Evolutionary conservation across 2,329 filamentous ascomycete genomes (phyloP).

Genomic region (Huntiella moniliformis): DNA sequence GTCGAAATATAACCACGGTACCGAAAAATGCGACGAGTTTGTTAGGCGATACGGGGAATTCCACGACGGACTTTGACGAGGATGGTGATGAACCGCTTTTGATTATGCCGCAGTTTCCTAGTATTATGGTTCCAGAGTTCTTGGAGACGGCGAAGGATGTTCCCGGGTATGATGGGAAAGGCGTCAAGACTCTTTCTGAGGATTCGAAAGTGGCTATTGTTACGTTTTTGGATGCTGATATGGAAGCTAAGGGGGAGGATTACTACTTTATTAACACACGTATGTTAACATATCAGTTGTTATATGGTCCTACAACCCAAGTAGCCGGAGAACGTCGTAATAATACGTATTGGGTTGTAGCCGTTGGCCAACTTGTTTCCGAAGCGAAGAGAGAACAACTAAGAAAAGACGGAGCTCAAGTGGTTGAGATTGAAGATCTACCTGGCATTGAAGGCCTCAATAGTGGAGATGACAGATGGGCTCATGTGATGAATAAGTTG

Average conservation of each 20-base stretch:
- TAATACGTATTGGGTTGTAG: conserved; percentile 21
- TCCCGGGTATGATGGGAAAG: neutral
- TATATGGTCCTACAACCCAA: conserved; percentile 20
- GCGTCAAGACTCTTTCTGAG: conserved; percentile 1
- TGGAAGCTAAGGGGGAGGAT: conserved; percentile 17
- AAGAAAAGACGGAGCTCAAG: conserved; percentile 21
- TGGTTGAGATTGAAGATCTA: conserved; percentile 19
- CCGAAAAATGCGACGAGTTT: neutral
- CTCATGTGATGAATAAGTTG: conserved; percentile 25
- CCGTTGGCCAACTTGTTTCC: conserved; percentile 19
- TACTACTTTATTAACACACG: conserved; percentile 23
- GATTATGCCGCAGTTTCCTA: conserved; percentile 10
- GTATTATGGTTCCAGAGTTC: conserved; percentile 1
- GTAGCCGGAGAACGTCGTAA: conserved; percentile 12
- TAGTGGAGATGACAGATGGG: conserved; percentile 21
- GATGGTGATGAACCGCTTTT: neutral
- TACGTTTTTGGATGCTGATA: conserved; percentile 21
- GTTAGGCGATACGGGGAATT: neutral
- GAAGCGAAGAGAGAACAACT: conserved; percentile 18
- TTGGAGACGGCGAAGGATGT: neutral
- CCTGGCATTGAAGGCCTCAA: conserved; percentile 19
- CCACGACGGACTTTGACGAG: neutral
- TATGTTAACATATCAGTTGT: conserved; percentile 23
- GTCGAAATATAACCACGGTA: neutral
- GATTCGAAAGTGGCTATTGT: conserved; percentile 17